Percentiles rank a stretch among this genome's conserved stretches.
Conservation (phyloP, 2,329 filamentous ascomycete genomes). For the Fusarium drepaniforme region DNA sequence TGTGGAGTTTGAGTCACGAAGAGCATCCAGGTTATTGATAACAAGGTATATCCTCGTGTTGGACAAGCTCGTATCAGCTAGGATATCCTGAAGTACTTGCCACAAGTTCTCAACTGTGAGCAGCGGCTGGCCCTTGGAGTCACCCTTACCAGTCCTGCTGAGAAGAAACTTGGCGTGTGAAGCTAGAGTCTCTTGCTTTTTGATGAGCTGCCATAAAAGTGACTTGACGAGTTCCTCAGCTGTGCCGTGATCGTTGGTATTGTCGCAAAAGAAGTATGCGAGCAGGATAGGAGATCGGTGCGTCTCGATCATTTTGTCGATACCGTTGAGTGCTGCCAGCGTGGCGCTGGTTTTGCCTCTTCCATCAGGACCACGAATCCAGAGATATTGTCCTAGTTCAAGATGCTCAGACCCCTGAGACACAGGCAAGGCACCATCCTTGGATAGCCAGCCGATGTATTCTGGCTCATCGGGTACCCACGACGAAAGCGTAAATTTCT, state of each 20-base stretch:
- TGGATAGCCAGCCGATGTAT: slow-evolving; percentile 51
- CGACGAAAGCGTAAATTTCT: slow-evolving; percentile 49
- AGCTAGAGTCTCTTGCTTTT: slow-evolving; percentile 48
- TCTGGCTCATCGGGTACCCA: slow-evolving; percentile 54
- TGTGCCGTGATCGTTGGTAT: slow-evolving; percentile 50
- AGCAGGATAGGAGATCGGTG: slow-evolving; percentile 44
- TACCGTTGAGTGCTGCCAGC: slow-evolving; percentile 52
- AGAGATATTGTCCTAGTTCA: slow-evolving; percentile 49
- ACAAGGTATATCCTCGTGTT: slow-evolving; percentile 52
- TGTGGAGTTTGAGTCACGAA: slow-evolving; percentile 46
- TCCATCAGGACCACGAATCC: slow-evolving; percentile 56
- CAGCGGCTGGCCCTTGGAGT: slow-evolving; percentile 11
- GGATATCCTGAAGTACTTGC: slow-evolving; percentile 57
- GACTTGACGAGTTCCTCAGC: slow-evolving; percentile 57
- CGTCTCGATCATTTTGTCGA: slow-evolving; percentile 46
- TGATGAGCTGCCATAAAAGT: slow-evolving; percentile 53
- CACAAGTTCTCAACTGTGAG: slow-evolving; percentile 46
- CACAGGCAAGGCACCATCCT: slow-evolving; percentile 7
- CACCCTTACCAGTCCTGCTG: slow-evolving; percentile 39
- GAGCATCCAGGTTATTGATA: slow-evolving; percentile 55
- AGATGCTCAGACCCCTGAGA: not conserved
- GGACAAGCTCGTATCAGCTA: slow-evolving; percentile 46
- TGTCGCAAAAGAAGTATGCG: slow-evolving; percentile 58
- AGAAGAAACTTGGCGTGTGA: slow-evolving; percentile 50
- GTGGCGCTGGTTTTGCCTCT: slow-evolving; percentile 57